These are phyloP conservation scores for Wallemia hederae DNA, from an alignment of 1,284 basidiomycete species.

Conservation along the genomic window DNA sequence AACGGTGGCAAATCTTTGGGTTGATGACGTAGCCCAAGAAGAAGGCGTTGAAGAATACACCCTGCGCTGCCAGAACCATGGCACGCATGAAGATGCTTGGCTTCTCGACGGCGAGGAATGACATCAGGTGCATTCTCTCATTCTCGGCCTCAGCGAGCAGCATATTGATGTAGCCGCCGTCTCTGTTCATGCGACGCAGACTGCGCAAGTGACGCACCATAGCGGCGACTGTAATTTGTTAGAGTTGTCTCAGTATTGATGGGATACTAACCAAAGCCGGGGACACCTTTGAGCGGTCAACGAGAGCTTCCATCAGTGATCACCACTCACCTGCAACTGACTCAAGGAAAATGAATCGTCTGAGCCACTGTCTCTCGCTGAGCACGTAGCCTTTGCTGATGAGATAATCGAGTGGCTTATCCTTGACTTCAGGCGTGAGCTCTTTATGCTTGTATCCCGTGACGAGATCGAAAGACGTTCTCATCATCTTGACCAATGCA, in stretches of 20 bases:
- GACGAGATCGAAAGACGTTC: constrained; percentile 18
- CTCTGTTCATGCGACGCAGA: constrained; percentile 54
- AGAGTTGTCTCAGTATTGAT: too few relatives aligned
- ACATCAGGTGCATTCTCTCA: constrained; percentile 77
- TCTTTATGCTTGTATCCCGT: constrained; percentile 4
- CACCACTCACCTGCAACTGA: constrained; percentile 38
- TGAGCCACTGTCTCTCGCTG: constrained; percentile 42
- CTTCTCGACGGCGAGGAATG: constrained; percentile 18
- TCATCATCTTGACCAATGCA: constrained; percentile 28
- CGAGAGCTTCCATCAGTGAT: constrained; percentile 28
- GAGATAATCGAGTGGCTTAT: constrained; percentile 37
- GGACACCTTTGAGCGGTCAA: constrained; percentile 14
- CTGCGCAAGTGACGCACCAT: constrained; percentile 24
- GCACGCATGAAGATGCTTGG: constrained; percentile 50
- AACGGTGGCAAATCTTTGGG: constrained; percentile 62
- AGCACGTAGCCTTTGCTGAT: constrained; percentile 40
- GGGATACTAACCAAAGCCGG: too few relatives aligned
- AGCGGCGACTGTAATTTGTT: constrained; percentile 7
- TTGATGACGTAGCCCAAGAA: constrained; percentile 43
- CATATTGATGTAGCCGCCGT: constrained; percentile 63
- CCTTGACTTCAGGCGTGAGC: constrained; percentile 16
- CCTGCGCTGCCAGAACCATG: constrained; percentile 57
- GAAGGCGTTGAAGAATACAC: constrained; percentile 68
- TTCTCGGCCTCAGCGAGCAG: constrained; percentile 81
- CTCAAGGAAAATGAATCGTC: constrained; percentile 67